phyloP scores from a whole-genome alignment of 1,284 basidiomycete species.

The Macrocystidia cucumis region DNA sequence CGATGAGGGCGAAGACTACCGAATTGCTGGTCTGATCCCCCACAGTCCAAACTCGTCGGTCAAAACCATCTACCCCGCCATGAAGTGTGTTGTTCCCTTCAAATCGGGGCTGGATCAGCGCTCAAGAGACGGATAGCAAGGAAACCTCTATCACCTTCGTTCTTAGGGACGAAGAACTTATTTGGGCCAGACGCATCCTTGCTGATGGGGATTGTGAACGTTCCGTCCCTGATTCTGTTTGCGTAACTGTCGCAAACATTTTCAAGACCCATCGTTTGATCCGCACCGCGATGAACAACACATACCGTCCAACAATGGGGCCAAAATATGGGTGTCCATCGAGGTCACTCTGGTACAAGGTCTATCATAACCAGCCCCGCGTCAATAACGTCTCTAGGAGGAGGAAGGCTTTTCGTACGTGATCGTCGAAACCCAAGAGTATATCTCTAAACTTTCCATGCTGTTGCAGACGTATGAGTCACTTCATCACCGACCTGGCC shows the following conservation, averaged over 20 bases:
- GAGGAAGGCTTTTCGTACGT: slow-evolving; percentile 15
- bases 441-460: slow-evolving; percentile 31
- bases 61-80: slow-evolving; percentile 35
- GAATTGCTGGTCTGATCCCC: slow-evolving; percentile 20
- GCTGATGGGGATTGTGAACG: slow-evolving; percentile 38
- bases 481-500: not conserved
- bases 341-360: slow-evolving; percentile 24
- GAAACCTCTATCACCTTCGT: slow-evolving; percentile 24
- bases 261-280: not conserved
- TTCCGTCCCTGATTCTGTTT: slow-evolving; percentile 39
- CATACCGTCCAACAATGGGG: slow-evolving; percentile 31
- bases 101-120: slow-evolving; percentile 7
- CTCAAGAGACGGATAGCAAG: too few species aligned
- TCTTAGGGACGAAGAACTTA: slow-evolving; percentile 31
- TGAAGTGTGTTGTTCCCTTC: slow-evolving; percentile 28
- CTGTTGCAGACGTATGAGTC: slow-evolving; percentile 11
- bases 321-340: slow-evolving; percentile 32
- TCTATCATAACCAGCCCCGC: slow-evolving; percentile 14
- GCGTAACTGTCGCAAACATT: slow-evolving; percentile 26
- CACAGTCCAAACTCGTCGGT: slow-evolving; percentile 30
- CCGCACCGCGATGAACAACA: not conserved
- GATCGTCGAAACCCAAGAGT: slow-evolving; percentile 30
- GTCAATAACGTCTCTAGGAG: not conserved
- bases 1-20: slow-evolving; percentile 31
- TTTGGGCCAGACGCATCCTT: slow-evolving; percentile 29